Base-by-base conservation (phyloP, 192 early-diverging fungal genomes). In the Entophlyctis helioformis region DNA sequence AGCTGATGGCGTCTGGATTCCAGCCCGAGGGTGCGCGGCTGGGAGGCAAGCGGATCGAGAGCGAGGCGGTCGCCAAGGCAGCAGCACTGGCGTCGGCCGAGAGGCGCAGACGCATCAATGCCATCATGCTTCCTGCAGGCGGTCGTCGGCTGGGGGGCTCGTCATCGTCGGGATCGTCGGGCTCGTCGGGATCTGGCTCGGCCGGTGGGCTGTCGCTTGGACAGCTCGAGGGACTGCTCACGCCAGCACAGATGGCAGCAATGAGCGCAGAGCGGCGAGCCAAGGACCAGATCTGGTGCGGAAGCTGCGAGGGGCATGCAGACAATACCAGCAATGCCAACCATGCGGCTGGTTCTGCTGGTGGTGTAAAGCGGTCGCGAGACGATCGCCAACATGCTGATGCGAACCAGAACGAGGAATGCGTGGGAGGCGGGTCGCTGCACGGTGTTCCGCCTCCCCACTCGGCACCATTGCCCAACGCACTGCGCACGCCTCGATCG, bases 231-330 rank as follows among this genome's bases (percentile, higher is more conserved):
- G n/a, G n/a, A n/a, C n/a, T n/a, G n/a, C 32, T 75, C 15, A 59
- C 66, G 31, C 72, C 78, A n/a, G 55, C 48, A 11, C 62, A 82
- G 48, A 42, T 85, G 61, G 80, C 83, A 11, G 78, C 72, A 0
- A 41, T 60, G 51, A 81, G 83, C n/a, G 82, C 83, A 4, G 86
- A 86, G 54, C 49, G 69, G 36, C 49, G 86, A 19, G 51, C 48
- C 36, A 56, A 48, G 45, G 86, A 86, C 60, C 47, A 58, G 2
- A 25, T 78, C 1, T 85, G 83, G 84, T 86, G 85, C 50, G 82
- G 81, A n/a, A 64, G 51, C 35, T 35, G 3, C 9, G 44, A 53
- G 47, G 44, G 36, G 38, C 36, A 16, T 1, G 36, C 5, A 40
- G 32, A 15, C 34, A 11, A 39, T 21, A 48, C 39, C 27, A 36